These are phyloP conservation scores for Allium sativum DNA, from an alignment of 106 monocot genomes.

Conservation along the genomic window DNA sequence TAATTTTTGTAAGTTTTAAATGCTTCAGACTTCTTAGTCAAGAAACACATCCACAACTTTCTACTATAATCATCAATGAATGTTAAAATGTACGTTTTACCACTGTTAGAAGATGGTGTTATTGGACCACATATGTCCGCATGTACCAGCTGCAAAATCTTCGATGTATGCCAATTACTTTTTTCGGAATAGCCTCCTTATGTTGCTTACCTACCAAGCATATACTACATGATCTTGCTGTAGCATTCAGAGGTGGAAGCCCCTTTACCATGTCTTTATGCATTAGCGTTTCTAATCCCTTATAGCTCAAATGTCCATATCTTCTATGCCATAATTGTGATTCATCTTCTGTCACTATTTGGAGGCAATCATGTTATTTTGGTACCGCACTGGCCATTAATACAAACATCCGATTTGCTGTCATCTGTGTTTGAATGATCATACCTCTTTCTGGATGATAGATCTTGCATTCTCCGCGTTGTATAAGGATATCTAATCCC, in stretches of 20 bases:
- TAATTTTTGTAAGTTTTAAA: not conserved
- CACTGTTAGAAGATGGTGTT: not conserved
- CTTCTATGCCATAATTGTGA: no score
- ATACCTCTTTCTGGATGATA: not conserved
- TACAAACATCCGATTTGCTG: no score
- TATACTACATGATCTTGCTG: no score
- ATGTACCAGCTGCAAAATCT: not conserved
- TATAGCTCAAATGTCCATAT: no score
- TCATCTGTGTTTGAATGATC: not conserved
- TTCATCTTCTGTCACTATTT: not conserved
- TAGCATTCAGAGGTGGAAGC: no score
- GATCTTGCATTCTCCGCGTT: no score
- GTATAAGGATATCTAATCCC: not conserved
- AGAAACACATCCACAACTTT: not conserved
- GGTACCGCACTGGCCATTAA: not conserved
- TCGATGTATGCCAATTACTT: not conserved
- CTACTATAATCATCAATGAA: conserved; percentile 1
- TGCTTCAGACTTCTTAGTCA: not conserved
- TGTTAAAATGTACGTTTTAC: not conserved
- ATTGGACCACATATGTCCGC: no score
- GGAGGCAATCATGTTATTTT: not conserved
- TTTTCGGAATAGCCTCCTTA: not conserved
- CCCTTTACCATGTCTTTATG: not conserved
- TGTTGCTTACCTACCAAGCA: no score
- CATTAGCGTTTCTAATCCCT: not conserved